A percentile compares a stretch with the other conserved stretches of the same genome.
Conservation (phyloP, 2,329 filamentous ascomycete genomes). For the Fusarium protoensiforme region DNA sequence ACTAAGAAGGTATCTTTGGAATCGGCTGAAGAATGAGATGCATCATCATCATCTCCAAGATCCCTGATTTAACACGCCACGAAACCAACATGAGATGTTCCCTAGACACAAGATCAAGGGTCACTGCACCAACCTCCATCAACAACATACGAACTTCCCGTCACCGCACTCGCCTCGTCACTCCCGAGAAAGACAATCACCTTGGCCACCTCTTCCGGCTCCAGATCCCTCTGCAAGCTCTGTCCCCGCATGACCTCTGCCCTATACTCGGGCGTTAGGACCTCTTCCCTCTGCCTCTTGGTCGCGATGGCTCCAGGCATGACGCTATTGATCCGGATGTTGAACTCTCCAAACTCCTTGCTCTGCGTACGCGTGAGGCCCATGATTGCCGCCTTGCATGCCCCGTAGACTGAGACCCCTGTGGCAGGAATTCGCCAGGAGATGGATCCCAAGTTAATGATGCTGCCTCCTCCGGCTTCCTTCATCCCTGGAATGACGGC, state of each 20-base stretch:
- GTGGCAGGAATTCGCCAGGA: slow-evolving; percentile 57
- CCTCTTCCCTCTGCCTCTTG: slow-evolving; percentile 54
- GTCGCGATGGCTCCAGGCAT: slow-evolving; percentile 62
- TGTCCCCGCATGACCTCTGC: slow-evolving; percentile 53
- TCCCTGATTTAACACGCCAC: not conserved
- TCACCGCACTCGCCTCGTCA: slow-evolving; percentile 60
- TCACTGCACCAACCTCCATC: slow-evolving; percentile 48
- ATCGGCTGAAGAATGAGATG: too few species aligned
- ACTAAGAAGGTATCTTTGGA: not conserved
- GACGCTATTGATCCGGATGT: slow-evolving; percentile 61
- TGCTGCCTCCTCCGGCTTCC: slow-evolving; percentile 54
- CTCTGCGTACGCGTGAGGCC: slow-evolving; percentile 67
- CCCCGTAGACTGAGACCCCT: slow-evolving; percentile 60
- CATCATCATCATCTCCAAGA: not conserved
- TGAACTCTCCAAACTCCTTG: slow-evolving; percentile 60
- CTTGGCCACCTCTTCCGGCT: slow-evolving; percentile 58
- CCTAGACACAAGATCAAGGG: slow-evolving; percentile 1
- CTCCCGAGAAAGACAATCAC: slow-evolving; percentile 58
- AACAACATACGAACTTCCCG: slow-evolving; percentile 52
- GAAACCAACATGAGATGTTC: not conserved
- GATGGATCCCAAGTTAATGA: slow-evolving; percentile 66
- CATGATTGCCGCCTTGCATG: slow-evolving; percentile 65
- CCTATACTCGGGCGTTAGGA: slow-evolving; percentile 55
- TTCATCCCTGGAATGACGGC: slow-evolving; percentile 73
- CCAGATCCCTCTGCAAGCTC: slow-evolving; percentile 54